Evolutionary conservation across 208 protist species (phyloP).

Genomic region (Naegleria gruberi): DNA sequence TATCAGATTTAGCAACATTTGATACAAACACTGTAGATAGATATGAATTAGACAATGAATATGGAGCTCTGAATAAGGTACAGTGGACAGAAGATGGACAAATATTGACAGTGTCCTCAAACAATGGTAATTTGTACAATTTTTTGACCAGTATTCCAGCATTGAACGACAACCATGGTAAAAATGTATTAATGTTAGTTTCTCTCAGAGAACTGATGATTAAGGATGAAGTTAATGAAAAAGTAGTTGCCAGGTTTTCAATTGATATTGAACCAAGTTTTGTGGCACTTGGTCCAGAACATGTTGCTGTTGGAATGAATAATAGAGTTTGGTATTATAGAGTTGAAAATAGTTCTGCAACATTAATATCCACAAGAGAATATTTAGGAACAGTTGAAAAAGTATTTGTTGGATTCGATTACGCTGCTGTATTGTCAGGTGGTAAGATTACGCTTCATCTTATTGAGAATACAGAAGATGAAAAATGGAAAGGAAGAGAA

Average conservation of each 20-base stretch:
- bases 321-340: constrained; percentile 75
- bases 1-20: constrained; percentile 36
- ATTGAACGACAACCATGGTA: constrained; percentile 59
- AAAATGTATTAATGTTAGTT: constrained; percentile 64
- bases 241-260: constrained; percentile 53
- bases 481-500: constrained; percentile 22
- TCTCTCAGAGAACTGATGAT: constrained; percentile 70
- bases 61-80: constrained; percentile 52
- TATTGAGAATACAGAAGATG: constrained; percentile 47
- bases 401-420: constrained; percentile 60
- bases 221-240: constrained; percentile 59
- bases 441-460: constrained; percentile 68
- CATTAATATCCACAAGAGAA: constrained; percentile 33
- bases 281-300: constrained; percentile 62
- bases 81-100: constrained; percentile 78
- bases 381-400: constrained; percentile 60
- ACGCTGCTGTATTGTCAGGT: constrained; percentile 69
- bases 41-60: constrained; percentile 55
- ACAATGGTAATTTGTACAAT: constrained; percentile 58
- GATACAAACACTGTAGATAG: constrained; percentile 22
- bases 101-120: constrained; percentile 61
- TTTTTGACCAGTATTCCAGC: constrained; percentile 67
- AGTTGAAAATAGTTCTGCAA: constrained; percentile 35
- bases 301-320: constrained; percentile 64
- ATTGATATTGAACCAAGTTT: constrained; percentile 73